These are phyloP conservation scores for Geosiphon pyriformis DNA, from an alignment of 192 early-diverging fungal genomes.

Conservation along the genomic window DNA sequence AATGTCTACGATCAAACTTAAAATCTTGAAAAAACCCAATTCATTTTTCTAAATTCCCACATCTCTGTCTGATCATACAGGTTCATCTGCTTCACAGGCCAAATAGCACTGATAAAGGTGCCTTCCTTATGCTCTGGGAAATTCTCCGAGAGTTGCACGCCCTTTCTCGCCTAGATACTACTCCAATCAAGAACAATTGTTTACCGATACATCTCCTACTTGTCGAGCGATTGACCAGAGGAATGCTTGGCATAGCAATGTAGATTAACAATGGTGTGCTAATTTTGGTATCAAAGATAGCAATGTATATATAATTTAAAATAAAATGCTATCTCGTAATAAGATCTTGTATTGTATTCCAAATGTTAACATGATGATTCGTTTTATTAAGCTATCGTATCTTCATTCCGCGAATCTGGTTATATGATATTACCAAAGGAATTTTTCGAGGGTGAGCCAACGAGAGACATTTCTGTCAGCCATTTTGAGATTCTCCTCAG, in stretches of 20 bases:
- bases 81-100: constrained; percentile 33
- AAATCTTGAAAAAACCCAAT: background rate
- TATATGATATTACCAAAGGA: too few relatives aligned
- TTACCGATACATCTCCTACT: constrained; percentile 45
- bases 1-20: background rate
- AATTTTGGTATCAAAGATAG: too few relatives aligned
- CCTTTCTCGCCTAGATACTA: constrained; percentile 42
- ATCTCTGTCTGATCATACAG: constrained; percentile 10
- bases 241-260: constrained; percentile 27
- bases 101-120: constrained; percentile 5
- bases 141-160: constrained; percentile 49
- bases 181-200: constrained; percentile 41
- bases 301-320: too few relatives aligned
- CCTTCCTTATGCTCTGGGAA: constrained; percentile 39
- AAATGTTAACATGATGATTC: too few relatives aligned
- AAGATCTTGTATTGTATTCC: too few relatives aligned
- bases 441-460: too few relatives aligned
- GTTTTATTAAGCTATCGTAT: too few relatives aligned
- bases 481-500: too few relatives aligned
- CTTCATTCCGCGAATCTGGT: too few relatives aligned
- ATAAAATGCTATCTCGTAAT: too few relatives aligned
- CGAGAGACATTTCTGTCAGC: too few relatives aligned
- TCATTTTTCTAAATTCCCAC: background rate
- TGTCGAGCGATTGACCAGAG: constrained; percentile 42
- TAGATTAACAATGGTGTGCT: too few relatives aligned